Evolutionary conservation across 2,329 filamentous ascomycete genomes (phyloP).

Genomic region (Xylariaceae sp.): DNA sequence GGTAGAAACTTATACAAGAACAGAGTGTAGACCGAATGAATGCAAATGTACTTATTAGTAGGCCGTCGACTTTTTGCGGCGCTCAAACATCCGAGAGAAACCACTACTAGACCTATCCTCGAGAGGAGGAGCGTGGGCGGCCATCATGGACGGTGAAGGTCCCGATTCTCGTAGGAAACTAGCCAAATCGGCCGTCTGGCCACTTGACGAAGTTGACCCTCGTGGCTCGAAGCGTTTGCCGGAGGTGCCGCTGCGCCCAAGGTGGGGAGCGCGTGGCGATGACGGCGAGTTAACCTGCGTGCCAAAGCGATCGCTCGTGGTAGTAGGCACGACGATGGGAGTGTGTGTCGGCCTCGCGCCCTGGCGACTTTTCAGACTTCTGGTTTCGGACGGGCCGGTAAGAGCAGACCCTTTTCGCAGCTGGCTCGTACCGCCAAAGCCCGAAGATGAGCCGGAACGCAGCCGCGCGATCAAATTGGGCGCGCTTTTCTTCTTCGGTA

Average conservation of each 20-base stretch:
- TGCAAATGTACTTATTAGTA: conserved; percentile 20
- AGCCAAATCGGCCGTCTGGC: conserved; percentile 64
- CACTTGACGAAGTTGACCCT: conserved; percentile 42
- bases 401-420: conserved; percentile 24
- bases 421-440: conserved; percentile 17
- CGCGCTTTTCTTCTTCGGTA: conserved; percentile 61
- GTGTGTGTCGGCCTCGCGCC: conserved; percentile 41
- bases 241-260: conserved; percentile 36
- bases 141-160: conserved; percentile 47
- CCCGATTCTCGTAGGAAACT: conserved; percentile 68
- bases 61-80: conserved; percentile 44
- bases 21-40: background rate
- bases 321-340: conserved; percentile 49
- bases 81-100: conserved; percentile 46
- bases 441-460: conserved; percentile 31
- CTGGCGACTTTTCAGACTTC: conserved; percentile 39
- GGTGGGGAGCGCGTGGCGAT: conserved; percentile 22
- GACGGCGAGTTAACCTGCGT: conserved; percentile 19
- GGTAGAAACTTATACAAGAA: conserved; percentile 19
- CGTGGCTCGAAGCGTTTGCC: conserved; percentile 58
- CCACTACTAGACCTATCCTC: conserved; percentile 38
- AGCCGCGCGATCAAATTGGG: conserved; percentile 61
- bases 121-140: conserved; percentile 24
- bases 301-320: conserved; percentile 39
- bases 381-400: conserved; percentile 24